These are phyloP conservation scores for Sclerotinia nivalis DNA, from an alignment of 2,329 filamentous ascomycete genomes.

Conservation along the genomic window DNA sequence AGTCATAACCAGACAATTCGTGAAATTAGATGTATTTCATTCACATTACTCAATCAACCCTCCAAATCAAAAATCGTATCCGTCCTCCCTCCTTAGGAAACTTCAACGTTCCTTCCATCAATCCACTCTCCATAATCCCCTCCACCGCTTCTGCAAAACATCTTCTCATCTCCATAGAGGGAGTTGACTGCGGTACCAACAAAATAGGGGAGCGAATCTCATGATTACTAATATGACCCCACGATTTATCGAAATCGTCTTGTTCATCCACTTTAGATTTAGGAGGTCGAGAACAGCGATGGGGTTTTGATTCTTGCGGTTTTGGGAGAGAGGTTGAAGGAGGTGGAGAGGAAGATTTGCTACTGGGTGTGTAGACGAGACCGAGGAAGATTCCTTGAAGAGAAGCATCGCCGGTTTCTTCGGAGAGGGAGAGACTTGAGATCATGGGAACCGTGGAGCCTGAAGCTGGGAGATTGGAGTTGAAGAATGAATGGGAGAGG, in stretches of 20 bases:
- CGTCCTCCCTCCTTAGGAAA: constrained; percentile 26
- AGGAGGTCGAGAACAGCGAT: not conserved
- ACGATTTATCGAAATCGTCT: not conserved
- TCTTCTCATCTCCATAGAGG: not conserved
- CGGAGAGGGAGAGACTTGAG: constrained; percentile 12
- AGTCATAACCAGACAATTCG: no score
- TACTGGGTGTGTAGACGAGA: constrained; percentile 9
- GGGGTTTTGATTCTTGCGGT: not conserved
- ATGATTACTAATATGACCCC: not conserved
- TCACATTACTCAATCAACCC: constrained; percentile 31
- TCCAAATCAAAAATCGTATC: constrained; percentile 35
- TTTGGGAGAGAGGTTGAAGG: not conserved
- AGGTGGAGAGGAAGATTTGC: not conserved
- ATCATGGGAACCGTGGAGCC: not conserved
- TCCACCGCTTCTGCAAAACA: constrained; percentile 30
- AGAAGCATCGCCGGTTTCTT: constrained; percentile 10
- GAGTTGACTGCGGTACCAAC: not conserved
- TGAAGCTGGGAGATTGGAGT: not conserved
- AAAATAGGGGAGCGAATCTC: not conserved
- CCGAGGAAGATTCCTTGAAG: constrained; percentile 22
- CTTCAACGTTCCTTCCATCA: constrained; percentile 33
- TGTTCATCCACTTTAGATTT: not conserved
- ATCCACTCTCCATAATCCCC: constrained; percentile 26
- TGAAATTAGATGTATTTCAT: not conserved
- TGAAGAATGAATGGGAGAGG: constrained; percentile 11